Percentiles rank a stretch among this genome's conserved stretches.
Evolutionary conservation across 306 rosid genomes (phyloP).

Genomic region (Biancaea sappan): DNA sequence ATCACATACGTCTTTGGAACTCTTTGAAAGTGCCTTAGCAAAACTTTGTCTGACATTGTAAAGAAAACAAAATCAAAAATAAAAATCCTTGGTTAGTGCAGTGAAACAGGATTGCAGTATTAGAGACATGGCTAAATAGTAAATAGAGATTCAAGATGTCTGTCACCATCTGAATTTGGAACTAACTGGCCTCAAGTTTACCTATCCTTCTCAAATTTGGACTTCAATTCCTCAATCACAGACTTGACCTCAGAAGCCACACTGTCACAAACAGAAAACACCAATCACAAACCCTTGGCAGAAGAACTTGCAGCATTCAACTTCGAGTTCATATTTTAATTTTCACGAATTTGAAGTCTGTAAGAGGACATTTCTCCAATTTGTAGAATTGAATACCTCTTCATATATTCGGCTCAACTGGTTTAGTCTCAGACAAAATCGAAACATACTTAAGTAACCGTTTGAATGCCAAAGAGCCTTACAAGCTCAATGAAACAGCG

Average conservation of each 20-base stretch:
- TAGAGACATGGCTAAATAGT: not conserved
- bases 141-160: not conserved
- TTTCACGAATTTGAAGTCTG: not conserved
- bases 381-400: not conserved
- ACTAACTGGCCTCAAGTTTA: constrained; percentile 33
- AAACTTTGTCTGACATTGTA: constrained; percentile 67
- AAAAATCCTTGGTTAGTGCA: constrained; percentile 9
- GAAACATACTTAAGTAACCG: constrained; percentile 13
- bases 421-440: constrained; percentile 9
- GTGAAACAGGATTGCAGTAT: not conserved
- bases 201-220: constrained; percentile 95
- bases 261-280: constrained; percentile 50
- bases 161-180: not conserved
- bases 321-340: not conserved
- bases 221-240: constrained; percentile 66
- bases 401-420: not conserved
- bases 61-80: constrained; percentile 8
- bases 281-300: constrained; percentile 13
- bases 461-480: not conserved
- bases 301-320: not conserved
- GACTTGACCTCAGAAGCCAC: constrained; percentile 81
- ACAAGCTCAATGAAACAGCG: not conserved
- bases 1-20: constrained; percentile 87
- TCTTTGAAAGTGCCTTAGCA: constrained; percentile 86
- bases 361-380: not conserved